Percentiles rank a stretch among this genome's conserved stretches.
Evolutionary conservation across 169 alveolate genomes (phyloP).

Genomic region (Babesia sp.): DNA sequence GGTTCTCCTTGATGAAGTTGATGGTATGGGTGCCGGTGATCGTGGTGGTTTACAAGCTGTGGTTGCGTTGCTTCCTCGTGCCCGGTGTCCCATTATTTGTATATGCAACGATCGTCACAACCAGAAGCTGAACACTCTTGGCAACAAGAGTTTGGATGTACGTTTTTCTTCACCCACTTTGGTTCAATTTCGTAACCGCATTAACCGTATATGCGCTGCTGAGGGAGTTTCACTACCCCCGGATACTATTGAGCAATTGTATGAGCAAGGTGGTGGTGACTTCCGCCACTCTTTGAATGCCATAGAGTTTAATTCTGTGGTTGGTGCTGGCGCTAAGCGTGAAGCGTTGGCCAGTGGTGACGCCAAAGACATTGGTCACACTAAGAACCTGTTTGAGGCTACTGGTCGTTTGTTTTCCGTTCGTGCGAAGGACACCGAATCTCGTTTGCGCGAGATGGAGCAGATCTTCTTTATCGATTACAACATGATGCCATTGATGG

Average conservation of each 20-base stretch:
- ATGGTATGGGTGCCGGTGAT: constrained; percentile 97
- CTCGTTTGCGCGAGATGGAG: constrained; percentile 21
- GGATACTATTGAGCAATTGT: constrained; percentile 83
- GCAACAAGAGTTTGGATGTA: constrained; percentile 92
- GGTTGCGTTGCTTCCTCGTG: constrained; percentile 88
- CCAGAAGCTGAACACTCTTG: constrained; percentile 85
- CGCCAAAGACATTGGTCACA: constrained; percentile 70
- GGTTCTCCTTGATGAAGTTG: constrained; percentile 96
- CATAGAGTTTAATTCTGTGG: constrained; percentile 84
- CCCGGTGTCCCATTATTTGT: constrained; percentile 95
- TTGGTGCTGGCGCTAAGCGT: constrained; percentile 61
- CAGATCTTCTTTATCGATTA: constrained; percentile 92
- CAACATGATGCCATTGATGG: constrained; percentile 90
- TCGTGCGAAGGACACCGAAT: constrained; percentile 54
- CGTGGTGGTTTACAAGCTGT: constrained; percentile 96
- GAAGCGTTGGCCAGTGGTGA: constrained; percentile 67
- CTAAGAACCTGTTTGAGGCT: constrained; percentile 77
- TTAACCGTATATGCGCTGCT: constrained; percentile 81
- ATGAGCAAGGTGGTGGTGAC: constrained; percentile 90
- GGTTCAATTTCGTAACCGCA: constrained; percentile 80
- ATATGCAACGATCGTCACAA: constrained; percentile 93
- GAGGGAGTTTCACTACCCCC: constrained; percentile 86
- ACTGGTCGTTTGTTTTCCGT: constrained; percentile 62
- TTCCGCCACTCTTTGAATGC: constrained; percentile 89
- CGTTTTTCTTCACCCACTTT: constrained; percentile 88